Evolutionary conservation across 2,329 filamentous ascomycete species (phyloP), one percentile per base, ranked within the genome.

Genomic region (Exophiala dermatitidis): DNA sequence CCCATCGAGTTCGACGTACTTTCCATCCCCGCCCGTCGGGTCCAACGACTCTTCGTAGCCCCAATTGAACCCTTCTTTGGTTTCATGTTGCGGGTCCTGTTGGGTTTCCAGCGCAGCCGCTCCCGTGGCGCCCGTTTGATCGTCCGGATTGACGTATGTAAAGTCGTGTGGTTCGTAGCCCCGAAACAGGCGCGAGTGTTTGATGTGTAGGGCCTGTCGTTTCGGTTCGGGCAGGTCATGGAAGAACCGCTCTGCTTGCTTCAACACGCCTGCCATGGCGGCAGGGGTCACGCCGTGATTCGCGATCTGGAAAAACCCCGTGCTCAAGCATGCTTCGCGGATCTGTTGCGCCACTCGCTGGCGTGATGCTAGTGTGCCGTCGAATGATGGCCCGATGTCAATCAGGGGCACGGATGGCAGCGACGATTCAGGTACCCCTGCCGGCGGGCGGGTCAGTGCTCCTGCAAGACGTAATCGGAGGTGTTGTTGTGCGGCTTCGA

Each of bases 241-340:
- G 60, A 82, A 81, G 62, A 81, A 73, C 5, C 67, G 67, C 57
- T 71, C 67, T 9, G 72, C 68, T 4, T 71, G 68, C 19, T 69
- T 59, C 51, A 80, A 67, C 2, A 74, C 69, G 1, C 64, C 63
- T 6, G 69, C 58, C 57, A 74, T 76, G 9, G 75, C 64, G 3
- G 61, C 53, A 2, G 66, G 52, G 1, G 72, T 64, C 5, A 81
- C 69, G 5, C 71, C 67, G 59, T 80, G 77, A n/a, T 74, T 74
- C 9, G 69, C 69, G 53, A 81, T 72, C 59, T 79, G 76, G 66
- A 81, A 79, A 65, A 80, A 80, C 2, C 77, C 77, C 12, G 68
- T 77, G 60, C 67, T 72, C 19, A 71, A 63, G 55, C 74, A 77
- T 46, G 73, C 72, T 34, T 68, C 60, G 6, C 72, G 68, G 36